Percentiles rank a stretch among this genome's conserved stretches.
Conservation (phyloP, 1,284 basidiomycete species). For the Cryptococcus neoformans region DNA sequence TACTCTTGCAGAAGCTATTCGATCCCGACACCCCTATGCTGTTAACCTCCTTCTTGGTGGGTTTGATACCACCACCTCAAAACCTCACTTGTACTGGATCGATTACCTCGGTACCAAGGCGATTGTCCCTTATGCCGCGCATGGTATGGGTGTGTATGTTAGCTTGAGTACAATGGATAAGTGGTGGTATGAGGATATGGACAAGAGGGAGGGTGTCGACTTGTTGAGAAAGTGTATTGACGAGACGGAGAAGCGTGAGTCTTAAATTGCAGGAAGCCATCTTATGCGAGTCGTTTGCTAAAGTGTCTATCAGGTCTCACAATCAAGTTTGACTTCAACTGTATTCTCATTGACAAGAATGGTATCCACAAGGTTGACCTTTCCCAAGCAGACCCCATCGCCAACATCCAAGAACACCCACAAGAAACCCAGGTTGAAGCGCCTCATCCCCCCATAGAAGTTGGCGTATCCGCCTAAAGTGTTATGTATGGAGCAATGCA, state of each 20-base stretch:
- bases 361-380: constrained; percentile 72
- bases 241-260: constrained; percentile 75
- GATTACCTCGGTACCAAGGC: constrained; percentile 91
- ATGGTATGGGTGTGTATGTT: constrained; percentile 94
- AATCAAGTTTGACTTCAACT: constrained; percentile 78
- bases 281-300: background rate
- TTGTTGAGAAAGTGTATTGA: constrained; percentile 80
- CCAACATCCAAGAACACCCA: constrained; percentile 23
- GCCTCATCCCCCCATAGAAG: constrained; percentile 24
- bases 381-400: constrained; percentile 31
- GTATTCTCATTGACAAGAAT: constrained; percentile 87
- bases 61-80: constrained; percentile 65
- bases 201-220: constrained; percentile 72
- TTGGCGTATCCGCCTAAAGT: constrained; percentile 10
- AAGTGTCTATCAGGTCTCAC: constrained; percentile 54
- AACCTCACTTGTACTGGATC: constrained; percentile 85
- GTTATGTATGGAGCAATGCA: background rate
- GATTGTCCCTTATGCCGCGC: constrained; percentile 88
- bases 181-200: constrained; percentile 54
- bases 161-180: constrained; percentile 86
- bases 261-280: too few species aligned
- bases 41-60: constrained; percentile 94
- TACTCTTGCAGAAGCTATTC: constrained; percentile 81
- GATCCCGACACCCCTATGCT: constrained; percentile 81
- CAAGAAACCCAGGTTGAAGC: constrained; percentile 22